Percentiles rank a stretch among this genome's conserved stretches.
These are phyloP conservation scores for Zancudomyces culisetae DNA, from an alignment of 371 early-diverging fungal genomes.

Conservation along the genomic window DNA sequence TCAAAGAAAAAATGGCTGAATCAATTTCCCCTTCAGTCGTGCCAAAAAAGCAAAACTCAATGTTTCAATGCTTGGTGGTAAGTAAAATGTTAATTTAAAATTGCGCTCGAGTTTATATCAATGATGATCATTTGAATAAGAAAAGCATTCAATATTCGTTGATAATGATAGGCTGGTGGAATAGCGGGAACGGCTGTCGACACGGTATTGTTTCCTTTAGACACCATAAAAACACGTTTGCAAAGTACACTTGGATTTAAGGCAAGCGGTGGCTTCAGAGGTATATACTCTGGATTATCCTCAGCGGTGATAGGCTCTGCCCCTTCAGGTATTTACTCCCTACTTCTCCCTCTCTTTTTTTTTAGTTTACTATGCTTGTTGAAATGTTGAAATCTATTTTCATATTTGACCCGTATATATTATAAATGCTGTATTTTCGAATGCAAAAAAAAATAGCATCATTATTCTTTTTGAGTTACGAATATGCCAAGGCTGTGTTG, in stretches of 20 bases:
- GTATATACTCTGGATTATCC: constrained; percentile 75
- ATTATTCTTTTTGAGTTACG: constrained; percentile 83
- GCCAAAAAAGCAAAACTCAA: neutral
- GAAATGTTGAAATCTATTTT: too few relatives aligned
- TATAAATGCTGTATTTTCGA: too few relatives aligned
- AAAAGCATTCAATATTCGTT: too few relatives aligned
- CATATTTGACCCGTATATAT: too few relatives aligned
- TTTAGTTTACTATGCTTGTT: too few relatives aligned
- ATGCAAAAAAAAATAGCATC: constrained; percentile 70
- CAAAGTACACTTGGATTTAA: constrained; percentile 77
- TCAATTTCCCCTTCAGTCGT: neutral
- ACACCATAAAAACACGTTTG: constrained; percentile 81
- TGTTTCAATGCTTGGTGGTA: constrained; percentile 1
- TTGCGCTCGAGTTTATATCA: too few relatives aligned
- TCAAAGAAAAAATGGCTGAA: too few relatives aligned
- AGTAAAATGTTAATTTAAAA: neutral
- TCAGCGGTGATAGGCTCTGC: constrained; percentile 88
- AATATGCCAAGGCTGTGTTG: constrained; percentile 41
- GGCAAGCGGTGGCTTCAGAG: constrained; percentile 76
- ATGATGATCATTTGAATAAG: too few relatives aligned
- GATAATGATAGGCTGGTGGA: constrained; percentile 48
- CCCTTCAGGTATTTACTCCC: constrained; percentile 24
- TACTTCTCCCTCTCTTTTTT: too few relatives aligned
- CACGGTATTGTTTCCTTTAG: constrained; percentile 71
- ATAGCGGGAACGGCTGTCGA: constrained; percentile 74